phyloP scores from a whole-genome alignment of 2,329 filamentous ascomycete genomes.

The Aspergillus brunneoviolaceus region DNA sequence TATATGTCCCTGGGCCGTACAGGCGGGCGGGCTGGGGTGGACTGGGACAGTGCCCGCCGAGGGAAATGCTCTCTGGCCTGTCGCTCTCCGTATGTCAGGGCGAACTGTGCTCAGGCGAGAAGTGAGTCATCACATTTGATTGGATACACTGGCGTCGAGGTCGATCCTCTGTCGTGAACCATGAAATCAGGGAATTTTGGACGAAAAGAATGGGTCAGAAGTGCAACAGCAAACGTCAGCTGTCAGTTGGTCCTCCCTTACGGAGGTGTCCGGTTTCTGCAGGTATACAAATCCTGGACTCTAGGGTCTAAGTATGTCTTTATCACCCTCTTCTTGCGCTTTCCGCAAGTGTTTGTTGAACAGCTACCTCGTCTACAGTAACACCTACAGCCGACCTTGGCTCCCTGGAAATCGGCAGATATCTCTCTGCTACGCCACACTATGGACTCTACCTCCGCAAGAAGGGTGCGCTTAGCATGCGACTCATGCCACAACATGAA shows the following conservation, averaged over 20 bases:
- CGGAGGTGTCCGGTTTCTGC: neutral
- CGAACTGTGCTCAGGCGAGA: too few relatives aligned
- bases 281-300: neutral
- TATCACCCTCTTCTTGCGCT: too few relatives aligned
- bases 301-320: neutral
- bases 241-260: neutral
- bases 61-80: too few relatives aligned
- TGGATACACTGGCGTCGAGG: neutral
- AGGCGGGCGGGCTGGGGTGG: too few relatives aligned
- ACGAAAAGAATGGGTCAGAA: neutral
- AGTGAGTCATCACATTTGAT: neutral
- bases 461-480: neutral
- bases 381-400: too few relatives aligned
- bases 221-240: neutral
- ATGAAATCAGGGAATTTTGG: neutral
- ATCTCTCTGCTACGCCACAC: neutral
- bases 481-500: slow-evolving; percentile 1
- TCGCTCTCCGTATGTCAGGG: too few relatives aligned
- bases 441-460: neutral
- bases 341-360: too few relatives aligned
- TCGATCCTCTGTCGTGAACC: neutral
- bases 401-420: neutral
- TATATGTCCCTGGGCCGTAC: too few relatives aligned
- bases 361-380: too few relatives aligned
- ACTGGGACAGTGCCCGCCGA: too few relatives aligned